A percentile compares a stretch with the other conserved stretches of the same genome.
Evolutionary conservation across 2,329 filamentous ascomycete species (phyloP).

Genomic region (Ampelomyces quisqualis): DNA sequence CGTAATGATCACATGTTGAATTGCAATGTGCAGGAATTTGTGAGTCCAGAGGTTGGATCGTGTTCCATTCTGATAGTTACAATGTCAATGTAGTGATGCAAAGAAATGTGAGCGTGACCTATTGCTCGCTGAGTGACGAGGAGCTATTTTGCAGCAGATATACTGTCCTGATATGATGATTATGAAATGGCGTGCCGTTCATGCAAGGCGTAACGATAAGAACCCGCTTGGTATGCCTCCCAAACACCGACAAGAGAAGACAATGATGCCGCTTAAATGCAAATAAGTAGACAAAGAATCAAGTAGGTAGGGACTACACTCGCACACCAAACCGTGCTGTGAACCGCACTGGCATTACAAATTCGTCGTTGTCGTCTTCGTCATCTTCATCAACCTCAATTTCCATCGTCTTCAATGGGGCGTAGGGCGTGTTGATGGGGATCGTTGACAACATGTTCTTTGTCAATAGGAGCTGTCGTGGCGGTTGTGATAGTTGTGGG

Average conservation of each 20-base stretch:
- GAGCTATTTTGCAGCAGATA: neutral
- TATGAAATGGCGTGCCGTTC: neutral
- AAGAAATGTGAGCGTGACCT: too few species aligned
- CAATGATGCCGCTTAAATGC: constrained; percentile 36
- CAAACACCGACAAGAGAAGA: constrained; percentile 13
- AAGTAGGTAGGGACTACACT: constrained; percentile 9
- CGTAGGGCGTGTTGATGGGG: constrained; percentile 2
- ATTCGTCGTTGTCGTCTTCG: constrained; percentile 35
- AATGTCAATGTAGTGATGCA: too few species aligned
- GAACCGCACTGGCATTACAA: constrained; percentile 41
- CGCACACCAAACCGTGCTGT: constrained; percentile 32
- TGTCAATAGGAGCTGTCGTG: constrained; percentile 8
- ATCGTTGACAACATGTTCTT: constrained; percentile 12
- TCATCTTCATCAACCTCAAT: constrained; percentile 43
- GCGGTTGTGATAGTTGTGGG: constrained; percentile 12
- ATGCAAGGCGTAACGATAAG: neutral
- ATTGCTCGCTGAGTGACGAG: neutral
- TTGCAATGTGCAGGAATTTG: too few species aligned
- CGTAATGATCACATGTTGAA: too few species aligned
- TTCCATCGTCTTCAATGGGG: constrained; percentile 25
- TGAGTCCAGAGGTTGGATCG: too few species aligned
- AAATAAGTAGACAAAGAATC: constrained; percentile 14
- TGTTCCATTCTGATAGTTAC: too few species aligned
- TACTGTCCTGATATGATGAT: neutral
- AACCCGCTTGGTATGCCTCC: constrained; percentile 1